Conservation (phyloP, 495 filamentous ascomycete genomes). For the Cryomyces antarcticus region DNA sequence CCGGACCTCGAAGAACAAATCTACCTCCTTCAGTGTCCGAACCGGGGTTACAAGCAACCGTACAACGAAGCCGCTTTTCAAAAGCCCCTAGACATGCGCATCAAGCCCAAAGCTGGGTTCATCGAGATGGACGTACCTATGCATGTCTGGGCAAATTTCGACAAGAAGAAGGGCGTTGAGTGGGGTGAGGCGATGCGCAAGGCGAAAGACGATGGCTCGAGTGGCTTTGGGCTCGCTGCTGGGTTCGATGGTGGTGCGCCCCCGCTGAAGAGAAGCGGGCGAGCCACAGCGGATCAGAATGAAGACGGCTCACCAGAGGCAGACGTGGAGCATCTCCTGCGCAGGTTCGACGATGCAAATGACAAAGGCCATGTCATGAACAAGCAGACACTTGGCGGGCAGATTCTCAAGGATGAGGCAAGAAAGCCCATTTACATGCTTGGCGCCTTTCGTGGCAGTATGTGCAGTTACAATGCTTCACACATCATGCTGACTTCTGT, state of each 20-base stretch:
- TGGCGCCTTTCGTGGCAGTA: slow-evolving; percentile 45
- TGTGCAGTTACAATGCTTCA: slow-evolving; percentile 6
- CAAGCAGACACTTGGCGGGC: slow-evolving; percentile 45
- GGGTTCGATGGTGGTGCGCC: slow-evolving; percentile 27
- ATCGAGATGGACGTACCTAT: slow-evolving; percentile 60
- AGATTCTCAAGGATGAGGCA: slow-evolving; percentile 35
- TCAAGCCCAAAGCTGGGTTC: slow-evolving; percentile 46
- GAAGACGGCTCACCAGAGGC: slow-evolving; percentile 24
- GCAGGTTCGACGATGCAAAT: slow-evolving; percentile 27
- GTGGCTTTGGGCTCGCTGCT: slow-evolving; percentile 33
- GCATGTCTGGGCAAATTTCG: slow-evolving; percentile 38
- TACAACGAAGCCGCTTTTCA: slow-evolving; percentile 33
- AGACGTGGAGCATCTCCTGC: slow-evolving; percentile 21
- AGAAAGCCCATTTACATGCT: slow-evolving; percentile 50
- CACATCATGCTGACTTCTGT: slow-evolving; percentile 2
- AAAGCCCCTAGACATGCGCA: slow-evolving; percentile 37
- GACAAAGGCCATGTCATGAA: slow-evolving; percentile 30
- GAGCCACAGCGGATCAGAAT: slow-evolving; percentile 5
- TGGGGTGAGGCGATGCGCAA: slow-evolving; percentile 49
- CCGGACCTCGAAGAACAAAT: slow-evolving; percentile 16
- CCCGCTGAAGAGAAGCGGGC: slow-evolving; percentile 3
- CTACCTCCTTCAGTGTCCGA: slow-evolving; percentile 55
- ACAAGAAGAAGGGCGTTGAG: slow-evolving; percentile 38
- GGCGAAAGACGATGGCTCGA: slow-evolving; percentile 35
- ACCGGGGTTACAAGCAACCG: slow-evolving; percentile 26